Evolutionary conservation across 129 eudicot species (phyloP).

Genomic region (Helianthus tuberosus): DNA sequence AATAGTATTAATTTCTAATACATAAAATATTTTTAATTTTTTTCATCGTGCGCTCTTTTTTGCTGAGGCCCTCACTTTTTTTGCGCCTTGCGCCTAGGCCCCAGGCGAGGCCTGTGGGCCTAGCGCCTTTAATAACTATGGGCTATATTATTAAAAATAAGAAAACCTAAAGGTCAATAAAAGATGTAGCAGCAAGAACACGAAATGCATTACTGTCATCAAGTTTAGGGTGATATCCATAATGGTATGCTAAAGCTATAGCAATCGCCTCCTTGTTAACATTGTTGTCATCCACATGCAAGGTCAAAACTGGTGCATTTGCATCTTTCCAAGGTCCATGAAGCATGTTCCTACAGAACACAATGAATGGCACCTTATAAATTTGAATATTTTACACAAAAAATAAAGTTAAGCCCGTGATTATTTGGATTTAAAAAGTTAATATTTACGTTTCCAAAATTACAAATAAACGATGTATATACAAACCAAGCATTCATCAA

Average conservation of each 20-base stretch:
- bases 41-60: no score
- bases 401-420: neutral
- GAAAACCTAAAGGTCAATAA: conserved; percentile 95
- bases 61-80: no score
- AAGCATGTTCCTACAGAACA: conserved; percentile 85
- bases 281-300: conserved; percentile 87
- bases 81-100: no score
- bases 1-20: no score
- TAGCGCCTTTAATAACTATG: no score
- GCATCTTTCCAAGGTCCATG: conserved; percentile 98
- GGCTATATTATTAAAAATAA: no score
- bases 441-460: neutral
- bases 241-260: conserved; percentile 83
- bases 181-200: conserved; percentile 98
- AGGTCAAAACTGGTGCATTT: conserved; percentile 70
- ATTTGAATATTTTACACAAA: neutral
- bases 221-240: conserved; percentile 95
- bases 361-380: neutral
- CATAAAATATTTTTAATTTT: no score
- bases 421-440: neutral
- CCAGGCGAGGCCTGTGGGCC: no score
- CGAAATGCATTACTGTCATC: conserved; percentile 92
- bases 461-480: neutral
- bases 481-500: no score
- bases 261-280: conserved; percentile 94